phyloP scores from a whole-genome alignment of 2,329 filamentous ascomycete genomes.

The Pezizomycotina sp. region DNA sequence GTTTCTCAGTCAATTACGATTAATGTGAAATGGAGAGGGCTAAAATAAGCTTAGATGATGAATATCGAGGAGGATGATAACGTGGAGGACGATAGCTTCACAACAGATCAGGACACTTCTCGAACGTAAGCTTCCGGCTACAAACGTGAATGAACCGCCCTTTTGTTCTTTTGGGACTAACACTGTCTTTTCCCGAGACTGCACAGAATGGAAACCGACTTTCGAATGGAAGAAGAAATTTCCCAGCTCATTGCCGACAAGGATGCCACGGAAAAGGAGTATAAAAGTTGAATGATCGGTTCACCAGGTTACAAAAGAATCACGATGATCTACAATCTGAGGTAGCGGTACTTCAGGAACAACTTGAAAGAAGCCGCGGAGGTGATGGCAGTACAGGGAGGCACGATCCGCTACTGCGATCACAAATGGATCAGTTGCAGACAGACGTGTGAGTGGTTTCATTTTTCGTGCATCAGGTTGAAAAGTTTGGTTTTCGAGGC shows the following conservation, averaged over 20 bases:
- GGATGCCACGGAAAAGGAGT: conserved; percentile 23
- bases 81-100: conserved; percentile 7
- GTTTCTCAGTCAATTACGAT: neutral
- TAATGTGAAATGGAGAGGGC: neutral
- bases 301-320: conserved; percentile 19
- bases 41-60: conserved; percentile 21
- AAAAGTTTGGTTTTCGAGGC: too few relatives aligned
- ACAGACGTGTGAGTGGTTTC: conserved; percentile 20
- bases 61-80: conserved; percentile 18
- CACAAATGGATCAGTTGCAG: conserved; percentile 24
- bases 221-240: conserved; percentile 26
- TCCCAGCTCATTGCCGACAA: conserved; percentile 24
- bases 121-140: conserved; percentile 5
- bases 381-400: conserved; percentile 18
- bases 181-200: too few relatives aligned
- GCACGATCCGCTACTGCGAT: conserved; percentile 22
- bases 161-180: conserved; percentile 2
- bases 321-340: conserved; percentile 11
- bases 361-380: conserved; percentile 11
- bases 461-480: neutral
- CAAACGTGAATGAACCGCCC: neutral
- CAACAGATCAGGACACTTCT: conserved; percentile 8
- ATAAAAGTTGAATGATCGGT: conserved; percentile 21
- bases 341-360: conserved; percentile 21
- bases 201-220: conserved; percentile 23